phyloP scores from a whole-genome alignment of 345 rosid species.

The Ailanthus altissimus region DNA sequence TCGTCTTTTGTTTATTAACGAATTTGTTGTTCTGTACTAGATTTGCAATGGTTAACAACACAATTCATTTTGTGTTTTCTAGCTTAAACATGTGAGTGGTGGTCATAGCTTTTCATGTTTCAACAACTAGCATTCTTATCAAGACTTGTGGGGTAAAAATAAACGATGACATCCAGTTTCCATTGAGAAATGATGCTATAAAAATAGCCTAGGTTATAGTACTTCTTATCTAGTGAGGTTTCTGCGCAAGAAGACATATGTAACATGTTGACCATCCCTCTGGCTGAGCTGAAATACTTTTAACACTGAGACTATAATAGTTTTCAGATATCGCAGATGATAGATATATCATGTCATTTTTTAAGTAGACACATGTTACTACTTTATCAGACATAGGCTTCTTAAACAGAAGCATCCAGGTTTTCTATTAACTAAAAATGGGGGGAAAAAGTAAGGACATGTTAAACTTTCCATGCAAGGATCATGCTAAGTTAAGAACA shows the following conservation, averaged over 20 bases:
- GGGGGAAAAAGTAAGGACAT: slow-evolving; percentile 38
- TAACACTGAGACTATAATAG: not conserved
- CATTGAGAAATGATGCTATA: not conserved
- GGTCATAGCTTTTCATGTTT: slow-evolving; percentile 4
- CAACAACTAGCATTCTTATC: not conserved
- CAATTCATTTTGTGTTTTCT: slow-evolving; percentile 1
- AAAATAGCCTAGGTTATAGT: not conserved
- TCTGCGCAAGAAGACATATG: not conserved
- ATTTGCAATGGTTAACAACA: not conserved
- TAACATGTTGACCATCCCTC: not conserved
- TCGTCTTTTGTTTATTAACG: not conserved
- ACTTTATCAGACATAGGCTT: not conserved
- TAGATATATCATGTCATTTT: not conserved
- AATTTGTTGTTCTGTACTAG: not conserved
- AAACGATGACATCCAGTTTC: not conserved
- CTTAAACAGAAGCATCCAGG: not conserved
- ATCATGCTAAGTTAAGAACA: not conserved
- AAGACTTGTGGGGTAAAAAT: not conserved
- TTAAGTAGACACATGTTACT: not conserved
- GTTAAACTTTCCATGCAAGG: too few relatives aligned
- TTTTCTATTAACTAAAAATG: not conserved
- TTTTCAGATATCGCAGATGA: not conserved
- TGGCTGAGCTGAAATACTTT: not conserved
- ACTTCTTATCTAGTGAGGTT: not conserved
- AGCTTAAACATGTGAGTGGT: not conserved